A percentile compares a stretch with the other conserved stretches of the same genome.
phyloP scores from a whole-genome alignment of 306 rosid species.

The Gastrolobium villosum region DNA sequence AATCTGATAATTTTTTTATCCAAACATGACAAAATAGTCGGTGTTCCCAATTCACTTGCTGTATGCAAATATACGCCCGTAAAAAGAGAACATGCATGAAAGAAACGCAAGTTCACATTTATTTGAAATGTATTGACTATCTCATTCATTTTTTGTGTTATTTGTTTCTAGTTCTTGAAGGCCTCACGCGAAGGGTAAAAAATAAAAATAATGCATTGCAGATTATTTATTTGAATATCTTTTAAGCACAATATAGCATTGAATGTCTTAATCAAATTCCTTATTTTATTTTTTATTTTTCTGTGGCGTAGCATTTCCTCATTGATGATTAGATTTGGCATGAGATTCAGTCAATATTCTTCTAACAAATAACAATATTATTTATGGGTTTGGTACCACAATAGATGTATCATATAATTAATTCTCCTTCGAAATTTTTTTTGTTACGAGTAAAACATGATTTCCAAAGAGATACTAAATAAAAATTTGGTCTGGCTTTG shows the following conservation, averaged over 20 bases:
- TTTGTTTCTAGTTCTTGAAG: too few relatives aligned
- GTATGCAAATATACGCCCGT: too few relatives aligned
- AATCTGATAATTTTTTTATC: too few relatives aligned
- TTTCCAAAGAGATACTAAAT: neutral
- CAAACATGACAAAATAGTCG: too few relatives aligned
- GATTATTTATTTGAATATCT: too few relatives aligned
- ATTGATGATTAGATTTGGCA: neutral
- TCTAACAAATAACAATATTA: neutral
- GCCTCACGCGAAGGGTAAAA: too few relatives aligned
- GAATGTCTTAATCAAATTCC: neutral
- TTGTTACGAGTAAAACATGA: neutral
- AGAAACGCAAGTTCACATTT: too few relatives aligned
- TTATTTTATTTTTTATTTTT: neutral
- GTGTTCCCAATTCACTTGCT: too few relatives aligned
- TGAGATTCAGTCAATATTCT: neutral
- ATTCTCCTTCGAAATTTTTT: neutral
- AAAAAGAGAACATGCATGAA: too few relatives aligned
- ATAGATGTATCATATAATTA: neutral
- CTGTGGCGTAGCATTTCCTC: neutral
- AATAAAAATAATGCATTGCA: too few relatives aligned
- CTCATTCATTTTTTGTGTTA: too few relatives aligned
- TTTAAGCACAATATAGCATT: neutral
- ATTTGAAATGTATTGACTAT: too few relatives aligned
- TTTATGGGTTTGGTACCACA: neutral
- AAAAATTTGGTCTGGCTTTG: neutral